phyloP scores from a whole-genome alignment of 192 early-diverging fungal species.

The Entomortierella parvispora region DNA sequence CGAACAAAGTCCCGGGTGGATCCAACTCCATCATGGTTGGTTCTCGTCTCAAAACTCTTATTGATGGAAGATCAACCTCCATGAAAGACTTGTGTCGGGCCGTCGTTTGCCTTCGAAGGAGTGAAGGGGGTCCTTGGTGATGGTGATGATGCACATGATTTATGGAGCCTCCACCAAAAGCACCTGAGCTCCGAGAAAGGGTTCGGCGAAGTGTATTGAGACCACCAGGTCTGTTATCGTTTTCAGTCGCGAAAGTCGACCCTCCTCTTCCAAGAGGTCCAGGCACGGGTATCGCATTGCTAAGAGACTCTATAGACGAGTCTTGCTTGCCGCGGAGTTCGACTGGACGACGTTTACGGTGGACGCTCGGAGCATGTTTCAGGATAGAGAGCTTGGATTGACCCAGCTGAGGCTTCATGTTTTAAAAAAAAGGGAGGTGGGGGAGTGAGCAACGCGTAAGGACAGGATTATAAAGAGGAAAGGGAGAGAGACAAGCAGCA shows the following conservation, averaged over 20 bases:
- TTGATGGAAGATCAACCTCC: conserved; percentile 42
- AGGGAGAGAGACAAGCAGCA: too few relatives aligned
- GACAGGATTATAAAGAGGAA: neutral
- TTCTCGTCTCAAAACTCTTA: conserved; percentile 32
- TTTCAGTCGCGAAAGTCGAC: too few relatives aligned
- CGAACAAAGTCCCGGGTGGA: conserved; percentile 31
- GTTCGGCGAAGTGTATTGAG: conserved; percentile 1
- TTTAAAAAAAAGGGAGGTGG: neutral
- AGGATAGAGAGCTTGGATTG: conserved; percentile 39
- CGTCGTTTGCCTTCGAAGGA: conserved; percentile 34
- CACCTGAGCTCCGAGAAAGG: neutral
- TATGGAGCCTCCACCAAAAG: neutral
- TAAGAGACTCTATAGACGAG: too few relatives aligned
- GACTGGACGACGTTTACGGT: conserved; percentile 41
- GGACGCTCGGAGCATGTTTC: conserved; percentile 41
- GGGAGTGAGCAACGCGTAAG: neutral
- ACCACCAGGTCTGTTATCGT: neutral
- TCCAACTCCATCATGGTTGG: conserved; percentile 49
- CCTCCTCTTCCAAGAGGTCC: too few relatives aligned
- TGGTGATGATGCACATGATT: neutral
- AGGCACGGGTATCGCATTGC: too few relatives aligned
- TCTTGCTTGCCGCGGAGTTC: conserved; percentile 29
- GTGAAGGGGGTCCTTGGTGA: conserved; percentile 4
- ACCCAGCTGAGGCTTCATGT: conserved; percentile 46
- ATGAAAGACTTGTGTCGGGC: conserved; percentile 40